A percentile compares a stretch with the other conserved stretches of the same genome.
These are phyloP conservation scores for Sarocladiaceae sp. DNA, from an alignment of 2,329 filamentous ascomycete genomes.

Conservation along the genomic window DNA sequence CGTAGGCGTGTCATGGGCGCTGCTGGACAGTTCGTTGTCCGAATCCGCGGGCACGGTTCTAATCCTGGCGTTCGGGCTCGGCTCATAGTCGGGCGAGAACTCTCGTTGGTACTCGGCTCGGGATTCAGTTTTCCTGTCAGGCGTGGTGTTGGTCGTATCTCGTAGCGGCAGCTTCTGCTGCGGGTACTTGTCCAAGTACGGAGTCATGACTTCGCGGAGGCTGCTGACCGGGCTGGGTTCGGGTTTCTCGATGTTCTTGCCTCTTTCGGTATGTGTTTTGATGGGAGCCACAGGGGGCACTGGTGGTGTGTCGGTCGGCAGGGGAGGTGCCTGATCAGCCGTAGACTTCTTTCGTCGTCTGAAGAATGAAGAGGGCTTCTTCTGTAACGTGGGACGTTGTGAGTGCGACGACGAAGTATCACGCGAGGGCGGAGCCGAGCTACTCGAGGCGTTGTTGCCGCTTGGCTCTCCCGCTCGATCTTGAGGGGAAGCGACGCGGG, in stretches of 20 bases:
- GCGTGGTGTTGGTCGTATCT: slow-evolving; percentile 21
- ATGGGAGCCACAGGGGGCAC: slow-evolving; percentile 32
- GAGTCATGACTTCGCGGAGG: slow-evolving; percentile 81
- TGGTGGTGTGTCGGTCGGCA: slow-evolving; percentile 37
- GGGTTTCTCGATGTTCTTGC: slow-evolving; percentile 26
- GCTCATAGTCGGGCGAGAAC: slow-evolving; percentile 74
- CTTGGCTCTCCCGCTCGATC: neutral
- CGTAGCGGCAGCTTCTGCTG: slow-evolving; percentile 14
- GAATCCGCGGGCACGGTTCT: slow-evolving; percentile 53
- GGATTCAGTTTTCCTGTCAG: slow-evolving; percentile 21
- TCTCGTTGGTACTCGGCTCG: slow-evolving; percentile 42
- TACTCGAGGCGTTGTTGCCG: slow-evolving; percentile 5
- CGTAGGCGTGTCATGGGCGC: slow-evolving; percentile 29
- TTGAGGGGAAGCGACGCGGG: neutral
- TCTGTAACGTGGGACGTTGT: slow-evolving; percentile 60
- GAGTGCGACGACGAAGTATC: slow-evolving; percentile 40
- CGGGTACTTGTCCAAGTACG: slow-evolving; percentile 53
- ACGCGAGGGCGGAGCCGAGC: slow-evolving; percentile 44
- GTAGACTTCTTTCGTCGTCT: slow-evolving; percentile 88
- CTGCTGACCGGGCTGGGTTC: slow-evolving; percentile 70
- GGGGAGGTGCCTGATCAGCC: slow-evolving; percentile 61
- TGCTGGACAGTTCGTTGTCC: slow-evolving; percentile 18
- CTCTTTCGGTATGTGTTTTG: slow-evolving; percentile 25
- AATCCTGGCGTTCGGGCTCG: slow-evolving; percentile 67
- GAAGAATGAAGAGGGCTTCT: slow-evolving; percentile 95